Conservation (phyloP, 2,329 filamentous ascomycete genomes). For the Boeremia lycopersici region DNA sequence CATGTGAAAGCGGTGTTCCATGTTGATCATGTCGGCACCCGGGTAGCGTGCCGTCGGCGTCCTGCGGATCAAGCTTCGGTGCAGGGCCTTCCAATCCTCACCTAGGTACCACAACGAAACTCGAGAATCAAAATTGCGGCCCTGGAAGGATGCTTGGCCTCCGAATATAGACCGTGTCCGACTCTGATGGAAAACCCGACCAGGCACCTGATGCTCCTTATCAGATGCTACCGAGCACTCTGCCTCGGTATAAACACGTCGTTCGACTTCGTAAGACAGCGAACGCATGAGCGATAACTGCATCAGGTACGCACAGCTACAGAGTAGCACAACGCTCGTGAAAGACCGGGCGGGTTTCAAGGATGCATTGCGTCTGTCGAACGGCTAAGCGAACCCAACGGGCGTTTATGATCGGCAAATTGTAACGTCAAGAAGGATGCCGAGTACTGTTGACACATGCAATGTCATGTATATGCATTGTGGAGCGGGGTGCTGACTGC, state of each 20-base stretch:
- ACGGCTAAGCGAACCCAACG: conserved; percentile 2
- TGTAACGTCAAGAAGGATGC: not conserved
- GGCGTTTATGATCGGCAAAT: conserved; percentile 3
- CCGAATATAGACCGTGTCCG: conserved; percentile 12
- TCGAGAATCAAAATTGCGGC: conserved; percentile 10
- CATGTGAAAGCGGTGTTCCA: conserved; percentile 15
- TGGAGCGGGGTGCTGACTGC: conserved; percentile 12
- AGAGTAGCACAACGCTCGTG: conserved; percentile 2
- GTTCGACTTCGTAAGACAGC: not conserved
- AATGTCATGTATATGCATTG: not conserved
- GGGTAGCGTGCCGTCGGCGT: conserved; percentile 8
- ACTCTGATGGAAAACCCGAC: not conserved
- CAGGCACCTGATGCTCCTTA: conserved; percentile 2
- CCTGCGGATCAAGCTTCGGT: not conserved
- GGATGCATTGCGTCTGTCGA: not conserved
- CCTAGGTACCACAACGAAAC: not conserved
- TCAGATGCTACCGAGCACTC: conserved; percentile 12
- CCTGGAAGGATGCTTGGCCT: conserved; percentile 15
- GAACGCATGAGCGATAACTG: conserved; percentile 9
- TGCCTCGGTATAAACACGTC: conserved; percentile 10
- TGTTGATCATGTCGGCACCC: conserved; percentile 10
- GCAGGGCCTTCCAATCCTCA: not conserved
- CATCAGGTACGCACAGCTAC: conserved; percentile 7
- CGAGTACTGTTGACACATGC: not conserved
- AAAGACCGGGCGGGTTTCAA: not conserved